Evolutionary conservation across 306 rosid genomes (phyloP), one percentile per base, ranked within the genome.

Genomic region (Pyrus pyrifolia): DNA sequence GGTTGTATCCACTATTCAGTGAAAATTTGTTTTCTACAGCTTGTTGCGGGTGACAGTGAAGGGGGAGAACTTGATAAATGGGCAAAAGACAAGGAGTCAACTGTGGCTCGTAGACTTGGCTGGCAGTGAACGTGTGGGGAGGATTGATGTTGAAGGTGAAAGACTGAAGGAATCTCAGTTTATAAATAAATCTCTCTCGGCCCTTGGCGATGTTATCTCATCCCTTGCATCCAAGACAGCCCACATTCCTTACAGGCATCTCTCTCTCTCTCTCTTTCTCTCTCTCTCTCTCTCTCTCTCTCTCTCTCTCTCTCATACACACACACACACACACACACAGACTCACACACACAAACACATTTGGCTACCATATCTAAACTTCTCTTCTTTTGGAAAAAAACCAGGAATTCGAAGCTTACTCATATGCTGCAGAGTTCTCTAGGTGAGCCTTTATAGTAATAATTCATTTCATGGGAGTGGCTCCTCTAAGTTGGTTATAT

Each of bases 91-190:
- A 64, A 88, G 66, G 89, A 91, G 97, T 83, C 97, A 89, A 77
- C 99, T 95, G 68, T 95, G 99, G 99, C 91, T 95, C 13, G 99
- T 95, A 73, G 99, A 95, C 89, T 87, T 95, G 79, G 99, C 99
- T 60, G 99, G 99, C 49, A 95, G 99, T 53, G 99, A 95, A 87
- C 97, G 99, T 11, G 91, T 95, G 74, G 99, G 93, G 73, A 95
- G 91, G 87, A 95, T 88, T 73, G 99, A 95, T 79, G 97, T 91
- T 71, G 99, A 92, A 71, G 99, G 99, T 30, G 99, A 95, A 85
- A 90, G 99, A 87, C 81, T 95, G 80, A 95, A 87, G 87, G 99
- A 95, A 86, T 95, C 99, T 72, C 99, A 95, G 67, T 95, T 89
- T 78, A 95, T 95, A 71, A 95, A 95, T 64, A 95, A 92, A 89